These are phyloP conservation scores for Juglanconis sp. DNA, from an alignment of 2,329 filamentous ascomycete genomes.

Conservation along the genomic window DNA sequence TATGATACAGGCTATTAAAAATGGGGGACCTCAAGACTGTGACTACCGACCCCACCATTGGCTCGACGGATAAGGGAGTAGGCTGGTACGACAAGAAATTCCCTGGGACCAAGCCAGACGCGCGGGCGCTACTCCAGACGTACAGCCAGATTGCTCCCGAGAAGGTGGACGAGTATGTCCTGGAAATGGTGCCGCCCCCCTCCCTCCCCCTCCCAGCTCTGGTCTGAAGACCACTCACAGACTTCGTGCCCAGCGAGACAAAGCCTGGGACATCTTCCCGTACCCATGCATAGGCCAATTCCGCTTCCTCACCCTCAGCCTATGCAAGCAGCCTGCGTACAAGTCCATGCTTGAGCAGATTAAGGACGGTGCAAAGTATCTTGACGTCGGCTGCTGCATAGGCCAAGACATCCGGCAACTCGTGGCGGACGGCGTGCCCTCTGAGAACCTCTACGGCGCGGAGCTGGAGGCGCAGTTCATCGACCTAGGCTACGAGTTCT, in stretches of 20 bases:
- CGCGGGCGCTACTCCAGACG: conserved; percentile 20
- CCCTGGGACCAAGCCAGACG: conserved; percentile 3
- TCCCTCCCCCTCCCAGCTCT: too few species aligned
- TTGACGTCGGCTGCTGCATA: conserved; percentile 44
- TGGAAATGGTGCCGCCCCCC: conserved; percentile 15
- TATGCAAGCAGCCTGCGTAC: conserved; percentile 30
- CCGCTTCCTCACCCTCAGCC: conserved; percentile 36
- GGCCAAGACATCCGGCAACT: conserved; percentile 44
- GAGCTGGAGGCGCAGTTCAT: conserved; percentile 34
- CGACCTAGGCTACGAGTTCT: conserved; percentile 33
- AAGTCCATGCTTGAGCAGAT: conserved; percentile 26
- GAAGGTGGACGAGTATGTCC: conserved; percentile 24
- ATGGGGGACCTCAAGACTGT: neutral
- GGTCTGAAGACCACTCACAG: too few species aligned
- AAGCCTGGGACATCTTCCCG: conserved; percentile 34
- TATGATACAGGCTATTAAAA: too few species aligned
- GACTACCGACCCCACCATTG: neutral
- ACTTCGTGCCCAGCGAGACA: conserved; percentile 27
- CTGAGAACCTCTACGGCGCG: conserved; percentile 33
- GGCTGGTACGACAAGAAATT: conserved; percentile 7
- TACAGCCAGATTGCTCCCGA: conserved; percentile 23
- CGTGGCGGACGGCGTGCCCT: conserved; percentile 35
- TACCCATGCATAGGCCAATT: conserved; percentile 38
- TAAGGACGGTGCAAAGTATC: conserved; percentile 24
- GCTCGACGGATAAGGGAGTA: conserved; percentile 5